A percentile compares a stretch with the other conserved stretches of the same genome.
Conservation (phyloP, 1,139 yeast species). For the Sugiyamaella xylanicola region DNA sequence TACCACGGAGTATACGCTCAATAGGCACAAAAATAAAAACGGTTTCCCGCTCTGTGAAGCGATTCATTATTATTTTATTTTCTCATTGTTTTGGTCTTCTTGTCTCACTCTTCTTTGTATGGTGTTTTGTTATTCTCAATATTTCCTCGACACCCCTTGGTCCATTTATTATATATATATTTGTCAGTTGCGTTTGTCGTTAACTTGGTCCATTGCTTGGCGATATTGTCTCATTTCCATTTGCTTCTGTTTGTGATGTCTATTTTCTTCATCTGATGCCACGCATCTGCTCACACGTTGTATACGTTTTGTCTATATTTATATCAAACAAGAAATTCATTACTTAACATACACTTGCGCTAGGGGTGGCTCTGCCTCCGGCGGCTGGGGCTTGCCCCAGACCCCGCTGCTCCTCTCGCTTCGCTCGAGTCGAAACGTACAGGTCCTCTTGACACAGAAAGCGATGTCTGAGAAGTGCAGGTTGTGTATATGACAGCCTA, state of each 20-base stretch:
- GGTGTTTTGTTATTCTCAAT: constrained; percentile 2
- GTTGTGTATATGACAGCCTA: no score
- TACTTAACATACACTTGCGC: background rate
- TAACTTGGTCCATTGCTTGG: background rate
- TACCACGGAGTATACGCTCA: constrained; percentile 48
- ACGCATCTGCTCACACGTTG: background rate
- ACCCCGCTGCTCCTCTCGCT: background rate
- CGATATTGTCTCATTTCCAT: background rate
- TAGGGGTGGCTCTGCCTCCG: background rate
- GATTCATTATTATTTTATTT: constrained; percentile 5
- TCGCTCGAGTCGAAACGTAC: background rate
- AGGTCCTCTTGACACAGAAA: no score
- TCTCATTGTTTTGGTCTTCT: constrained; percentile 19
- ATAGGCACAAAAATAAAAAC: constrained; percentile 26
- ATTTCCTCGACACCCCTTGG: background rate
- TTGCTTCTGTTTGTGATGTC: constrained; percentile 1
- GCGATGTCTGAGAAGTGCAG: no score
- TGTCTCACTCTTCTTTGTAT: constrained; percentile 9
- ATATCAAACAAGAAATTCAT: background rate
- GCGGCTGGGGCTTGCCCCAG: background rate
- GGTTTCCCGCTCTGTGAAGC: background rate
- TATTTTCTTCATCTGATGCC: background rate
- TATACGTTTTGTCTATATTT: constrained; percentile 1
- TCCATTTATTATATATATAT: background rate
- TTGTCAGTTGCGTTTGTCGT: background rate